Base-by-base conservation (phyloP, 371 early-diverging fungal genomes). In the Circinella umbellata region DNA sequence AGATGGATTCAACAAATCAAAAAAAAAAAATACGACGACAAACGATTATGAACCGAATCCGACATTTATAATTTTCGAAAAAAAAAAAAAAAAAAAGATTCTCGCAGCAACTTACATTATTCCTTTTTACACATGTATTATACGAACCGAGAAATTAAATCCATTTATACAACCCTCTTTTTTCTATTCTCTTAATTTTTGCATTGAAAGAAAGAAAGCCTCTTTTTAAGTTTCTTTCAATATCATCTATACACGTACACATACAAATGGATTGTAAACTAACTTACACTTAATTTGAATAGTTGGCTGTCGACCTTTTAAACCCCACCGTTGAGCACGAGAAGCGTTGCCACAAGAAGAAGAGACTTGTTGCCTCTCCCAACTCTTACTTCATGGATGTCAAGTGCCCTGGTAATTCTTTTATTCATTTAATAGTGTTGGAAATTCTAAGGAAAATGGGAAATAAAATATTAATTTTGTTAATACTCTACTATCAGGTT, bases 311-410 rank as follows among this genome's bases (percentile, higher is more conserved):
- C 80, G 99, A 99, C 89, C 94, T 99, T 84, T 92, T 98, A 73
- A 98, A 98, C 92, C 99, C 99, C 70, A 89, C 96, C 77, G 90
- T 90, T 80, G 94, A 95, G 80, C 89, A 91, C 83, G 95, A 98
- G 88, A 91, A 90, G 89, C 90, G 92, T 80, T 86, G 88, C 81
- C 97, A 98, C 95, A 99, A 99, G 93, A 93, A 97, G 73, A 99
- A 99, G 94, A 92, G 99, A 80, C 88, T 99, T 68, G 98, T 99
- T 75, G 98, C 96, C 88, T 91, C 91, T 77, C 97, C 98, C 76
- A 97, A 99, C 94, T 98, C 99, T 57, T 99, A 92, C 93, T 99
- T 99, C 88, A 99, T 99, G 98, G 98, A 99, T 80, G 98, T 99
- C 67, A 98, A 98, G 91, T 99, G 99, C 92, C 90, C 93, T 66